Conservation (phyloP, 2,329 filamentous ascomycete genomes). For the Penicillium concentricum region DNA sequence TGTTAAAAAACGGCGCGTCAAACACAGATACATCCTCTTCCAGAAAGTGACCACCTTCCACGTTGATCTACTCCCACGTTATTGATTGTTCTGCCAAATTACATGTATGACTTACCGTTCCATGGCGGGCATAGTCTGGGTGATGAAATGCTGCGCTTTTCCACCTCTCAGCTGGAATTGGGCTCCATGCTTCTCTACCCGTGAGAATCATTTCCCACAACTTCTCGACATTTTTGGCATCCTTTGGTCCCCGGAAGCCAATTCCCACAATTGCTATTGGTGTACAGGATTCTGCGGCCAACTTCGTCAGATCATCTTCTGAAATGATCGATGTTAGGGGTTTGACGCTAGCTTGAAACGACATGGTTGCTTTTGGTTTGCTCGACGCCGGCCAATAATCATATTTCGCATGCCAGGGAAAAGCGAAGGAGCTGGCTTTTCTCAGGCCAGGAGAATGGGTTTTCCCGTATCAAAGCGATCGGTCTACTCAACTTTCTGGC, state of each 20-base stretch:
- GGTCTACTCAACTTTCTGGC: not conserved
- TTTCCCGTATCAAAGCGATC: not conserved
- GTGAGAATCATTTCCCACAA: constrained; percentile 26
- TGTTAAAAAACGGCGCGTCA: constrained; percentile 38
- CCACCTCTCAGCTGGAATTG: constrained; percentile 21
- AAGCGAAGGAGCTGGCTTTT: not conserved
- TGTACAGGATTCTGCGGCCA: constrained; percentile 7
- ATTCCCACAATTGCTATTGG: constrained; percentile 30
- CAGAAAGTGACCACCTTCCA: constrained; percentile 28
- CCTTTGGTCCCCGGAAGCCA: constrained; percentile 25
- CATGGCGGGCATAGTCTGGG: constrained; percentile 24
- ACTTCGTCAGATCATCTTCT: constrained; percentile 1
- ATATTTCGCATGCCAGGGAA: not conserved
- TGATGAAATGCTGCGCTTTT: constrained; percentile 28
- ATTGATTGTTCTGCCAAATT: not conserved
- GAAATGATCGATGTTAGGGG: not conserved
- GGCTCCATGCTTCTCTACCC: constrained; percentile 20
- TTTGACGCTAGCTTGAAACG: not conserved
- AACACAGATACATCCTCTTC: constrained; percentile 28
- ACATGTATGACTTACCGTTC: constrained; percentile 18
- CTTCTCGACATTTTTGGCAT: constrained; percentile 19
- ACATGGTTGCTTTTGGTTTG: not conserved
- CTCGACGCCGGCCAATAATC: not conserved
- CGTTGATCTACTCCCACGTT: constrained; percentile 21
- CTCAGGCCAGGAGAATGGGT: not conserved